Evolutionary conservation across 495 filamentous ascomycete species (phyloP).

Genomic region (Neurospora sp.): DNA sequence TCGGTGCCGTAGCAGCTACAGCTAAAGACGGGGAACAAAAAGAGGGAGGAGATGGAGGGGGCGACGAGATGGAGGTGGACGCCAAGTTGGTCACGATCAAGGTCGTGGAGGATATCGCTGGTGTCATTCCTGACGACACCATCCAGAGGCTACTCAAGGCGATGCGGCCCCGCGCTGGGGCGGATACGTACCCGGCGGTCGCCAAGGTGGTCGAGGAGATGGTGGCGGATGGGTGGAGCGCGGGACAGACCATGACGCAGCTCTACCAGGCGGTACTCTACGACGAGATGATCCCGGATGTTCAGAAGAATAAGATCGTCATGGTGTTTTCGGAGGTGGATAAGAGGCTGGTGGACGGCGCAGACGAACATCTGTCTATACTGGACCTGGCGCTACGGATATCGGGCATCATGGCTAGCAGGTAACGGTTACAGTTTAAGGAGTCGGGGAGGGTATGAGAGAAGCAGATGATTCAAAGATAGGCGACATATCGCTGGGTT

Average conservation of each 20-base stretch:
- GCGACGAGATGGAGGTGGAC: constrained; percentile 47
- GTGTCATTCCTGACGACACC: constrained; percentile 70
- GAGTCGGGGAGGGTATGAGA: background rate
- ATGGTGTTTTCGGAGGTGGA: constrained; percentile 86
- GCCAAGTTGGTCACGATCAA: constrained; percentile 56
- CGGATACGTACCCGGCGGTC: constrained; percentile 60
- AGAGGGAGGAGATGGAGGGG: constrained; percentile 20
- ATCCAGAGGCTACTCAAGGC: constrained; percentile 62
- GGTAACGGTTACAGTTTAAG: constrained; percentile 4
- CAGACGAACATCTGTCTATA: constrained; percentile 88
- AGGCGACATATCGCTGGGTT: background rate
- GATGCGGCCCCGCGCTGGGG: constrained; percentile 61
- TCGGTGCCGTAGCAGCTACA: constrained; percentile 43
- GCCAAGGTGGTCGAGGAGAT: constrained; percentile 74
- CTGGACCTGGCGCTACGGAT: constrained; percentile 76
- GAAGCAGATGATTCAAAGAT: background rate
- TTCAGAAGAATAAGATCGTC: constrained; percentile 85
- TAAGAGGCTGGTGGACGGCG: constrained; percentile 92
- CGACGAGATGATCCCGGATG: constrained; percentile 71
- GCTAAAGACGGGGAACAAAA: constrained; percentile 18
- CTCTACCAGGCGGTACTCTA: constrained; percentile 75
- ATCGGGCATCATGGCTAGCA: constrained; percentile 56
- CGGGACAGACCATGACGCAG: constrained; percentile 75
- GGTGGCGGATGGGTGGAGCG: constrained; percentile 97
- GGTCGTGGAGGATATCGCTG: constrained; percentile 89